Evolutionary conservation across 306 rosid genomes (phyloP), one percentile per base, ranked within the genome.

Genomic region (Herpetospermum pedunculosum): DNA sequence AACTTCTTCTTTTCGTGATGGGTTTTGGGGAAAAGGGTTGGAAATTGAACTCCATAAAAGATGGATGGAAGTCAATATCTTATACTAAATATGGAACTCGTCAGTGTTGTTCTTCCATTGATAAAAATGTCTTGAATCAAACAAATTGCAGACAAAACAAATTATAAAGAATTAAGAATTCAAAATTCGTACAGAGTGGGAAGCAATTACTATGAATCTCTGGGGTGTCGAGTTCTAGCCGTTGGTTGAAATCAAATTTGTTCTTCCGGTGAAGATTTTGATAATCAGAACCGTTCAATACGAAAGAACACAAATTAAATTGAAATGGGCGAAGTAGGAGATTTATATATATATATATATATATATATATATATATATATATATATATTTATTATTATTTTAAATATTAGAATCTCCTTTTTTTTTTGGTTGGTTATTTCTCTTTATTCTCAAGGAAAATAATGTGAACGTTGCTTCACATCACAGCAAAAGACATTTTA

Each of bases 241-340:
- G 76, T 34, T 50, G 76, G 76, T 6, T 52, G 48, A 37, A 30
- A n/a, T 49, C 48, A 72, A 60, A 52, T 32, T 19, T 37, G 75
- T 28, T 29, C 60, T 18, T 30, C n/a, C 0, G 1, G 9, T 19
- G 18, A 32, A 48, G 60, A 72, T 32, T 19, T 4, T 18, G 40
- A 50, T 18, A 34, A 35, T 32, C 76, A 12, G 32, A 15, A 30
- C 76, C 62, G 76, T 50, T 32, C 19, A 72, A 32, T 30, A 34
- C 11, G 47, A 19, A 72, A 48, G 76, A 72, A 72, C 76, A 72
- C 6, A 72, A 25, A 50, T 29, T 18, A 29, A 6, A 48, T 12
- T 28, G 5, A 18, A 48, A 35, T 4, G 5, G 10, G 72, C 18
- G 75, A 4, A n/a, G 19, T 11, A 49, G 16, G 49, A 30, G 63